Conservation (phyloP, 495 filamentous ascomycete genomes). For the Recurvomyces mirabilis region DNA sequence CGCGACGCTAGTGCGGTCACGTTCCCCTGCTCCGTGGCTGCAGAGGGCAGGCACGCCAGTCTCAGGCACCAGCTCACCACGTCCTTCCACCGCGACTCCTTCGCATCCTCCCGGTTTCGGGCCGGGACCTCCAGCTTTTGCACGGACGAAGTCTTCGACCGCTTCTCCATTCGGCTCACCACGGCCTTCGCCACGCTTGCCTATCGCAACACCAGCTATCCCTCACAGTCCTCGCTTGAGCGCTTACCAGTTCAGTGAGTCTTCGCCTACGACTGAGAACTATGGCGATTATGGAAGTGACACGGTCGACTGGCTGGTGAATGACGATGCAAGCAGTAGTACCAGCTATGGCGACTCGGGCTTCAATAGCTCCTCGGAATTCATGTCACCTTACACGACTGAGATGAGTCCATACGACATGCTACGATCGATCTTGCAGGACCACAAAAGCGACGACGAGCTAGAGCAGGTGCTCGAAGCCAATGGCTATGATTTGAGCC, state of each 20-base stretch:
- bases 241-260: slow-evolving; percentile 80
- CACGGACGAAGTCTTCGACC: slow-evolving; percentile 60
- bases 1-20: slow-evolving; percentile 56
- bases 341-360: slow-evolving; percentile 61
- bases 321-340: slow-evolving; percentile 63
- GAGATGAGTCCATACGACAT: slow-evolving; percentile 99
- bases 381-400: slow-evolving; percentile 59
- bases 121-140: slow-evolving; percentile 54
- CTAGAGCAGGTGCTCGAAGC: slow-evolving; percentile 78
- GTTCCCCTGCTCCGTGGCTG: slow-evolving; percentile 91
- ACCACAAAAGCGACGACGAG: slow-evolving; percentile 81
- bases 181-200: slow-evolving; percentile 82
- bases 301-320: slow-evolving; percentile 92
- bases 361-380: slow-evolving; percentile 61
- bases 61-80: slow-evolving; percentile 55
- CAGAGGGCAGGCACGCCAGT: slow-evolving; percentile 62
- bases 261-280: slow-evolving; percentile 65
- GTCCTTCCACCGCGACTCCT: slow-evolving; percentile 65
- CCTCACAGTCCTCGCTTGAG: slow-evolving; percentile 90
- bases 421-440: slow-evolving; percentile 84
- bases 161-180: slow-evolving; percentile 89
- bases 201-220: slow-evolving; percentile 80
- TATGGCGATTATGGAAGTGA: slow-evolving; percentile 89
- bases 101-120: slow-evolving; percentile 71
- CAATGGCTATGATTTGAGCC: slow-evolving; percentile 84